Evolutionary conservation across 2,329 filamentous ascomycete genomes (phyloP), one percentile per base, ranked within the genome.

Genomic region (Lizonia empirigonia): DNA sequence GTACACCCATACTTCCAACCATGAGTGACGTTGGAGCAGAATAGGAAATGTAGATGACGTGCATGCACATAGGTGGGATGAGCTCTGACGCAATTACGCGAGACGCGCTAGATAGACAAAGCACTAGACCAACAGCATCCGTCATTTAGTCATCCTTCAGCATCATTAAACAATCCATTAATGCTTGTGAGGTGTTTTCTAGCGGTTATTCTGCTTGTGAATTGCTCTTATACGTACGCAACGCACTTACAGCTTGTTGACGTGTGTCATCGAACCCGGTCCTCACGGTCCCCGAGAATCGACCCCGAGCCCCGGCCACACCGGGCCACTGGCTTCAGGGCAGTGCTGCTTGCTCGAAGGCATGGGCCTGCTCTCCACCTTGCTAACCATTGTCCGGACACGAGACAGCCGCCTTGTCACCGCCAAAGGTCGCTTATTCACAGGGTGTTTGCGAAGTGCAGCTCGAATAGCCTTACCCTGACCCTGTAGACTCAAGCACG

Each of bases 1-100:
- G 37, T 47, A 34, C 30, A 24, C 37, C 38, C 65, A 65, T 65
- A 5, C 13, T 55, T 35, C 13, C 42, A 26, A 30, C 20, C 15
- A 16, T 35, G 18, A 19, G 9, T n/a, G 23, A 23, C 4, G 7
- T 1, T 18, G 18, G 44, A 33, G 33, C 36, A 26, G 24, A 35
- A 36, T 41, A 18, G 35, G 40, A 26, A 35, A 41, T 27, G 36
- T 20, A n/a, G 7, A 26, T 24, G 38, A 42, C 18, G 33, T 22
- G 15, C 23, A 38, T 23, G 27, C 42, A 16, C 20, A 22, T 18
- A 50, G 46, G 39, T 16, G 33, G 39, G 37, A 34, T 34, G 24
- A 38, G 26, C 26, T 13, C 41, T 24, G 32, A 36, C 30, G 20
- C 30, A 16, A 51, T 51, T 51, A 51, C 35, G 48, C 48, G 48